Evolutionary conservation across 495 filamentous ascomycete genomes (phyloP).

Genomic region (Opeltia flavorubescens): DNA sequence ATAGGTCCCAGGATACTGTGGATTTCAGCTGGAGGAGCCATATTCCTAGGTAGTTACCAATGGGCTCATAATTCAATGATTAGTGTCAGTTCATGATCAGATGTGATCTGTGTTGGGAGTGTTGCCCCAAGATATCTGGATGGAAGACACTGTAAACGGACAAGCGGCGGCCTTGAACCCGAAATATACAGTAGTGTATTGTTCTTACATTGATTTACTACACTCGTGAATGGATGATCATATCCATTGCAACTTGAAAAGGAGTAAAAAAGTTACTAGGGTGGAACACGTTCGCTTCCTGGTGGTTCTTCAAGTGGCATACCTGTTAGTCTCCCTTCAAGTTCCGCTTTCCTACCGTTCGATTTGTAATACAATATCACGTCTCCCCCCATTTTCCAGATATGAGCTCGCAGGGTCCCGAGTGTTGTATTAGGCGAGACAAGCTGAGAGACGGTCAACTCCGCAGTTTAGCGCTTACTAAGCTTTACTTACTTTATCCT

Average conservation of each 20-base stretch:
- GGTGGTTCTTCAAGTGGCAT: neutral
- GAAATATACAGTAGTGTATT: too few species aligned
- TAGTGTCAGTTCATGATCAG: slow-evolving; percentile 7
- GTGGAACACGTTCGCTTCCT: neutral
- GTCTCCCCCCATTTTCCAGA: slow-evolving; percentile 88
- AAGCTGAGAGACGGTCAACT: slow-evolving; percentile 24
- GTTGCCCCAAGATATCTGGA: too few species aligned
- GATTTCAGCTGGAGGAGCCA: slow-evolving; percentile 86
- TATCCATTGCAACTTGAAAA: too few species aligned
- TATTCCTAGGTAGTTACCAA: slow-evolving; percentile 95
- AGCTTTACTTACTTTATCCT: slow-evolving; percentile 58
- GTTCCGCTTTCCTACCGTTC: slow-evolving; percentile 54
- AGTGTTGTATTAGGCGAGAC: slow-evolving; percentile 70
- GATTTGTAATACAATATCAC: slow-evolving; percentile 81
- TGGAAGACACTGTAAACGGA: too few species aligned
- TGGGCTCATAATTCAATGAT: slow-evolving; percentile 66
- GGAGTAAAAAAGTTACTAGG: too few species aligned
- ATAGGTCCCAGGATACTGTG: slow-evolving; percentile 81
- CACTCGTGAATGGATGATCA: too few species aligned
- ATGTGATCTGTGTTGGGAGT: too few species aligned
- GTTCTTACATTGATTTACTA: too few species aligned
- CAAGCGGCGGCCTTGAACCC: too few species aligned
- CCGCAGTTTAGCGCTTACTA: neutral
- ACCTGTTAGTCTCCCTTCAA: slow-evolving; percentile 11
- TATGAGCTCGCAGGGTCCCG: slow-evolving; percentile 72